Evolutionary conservation across 768 basidiomycete genomes (phyloP).

Genomic region (Rhodocollybia butyracea): DNA sequence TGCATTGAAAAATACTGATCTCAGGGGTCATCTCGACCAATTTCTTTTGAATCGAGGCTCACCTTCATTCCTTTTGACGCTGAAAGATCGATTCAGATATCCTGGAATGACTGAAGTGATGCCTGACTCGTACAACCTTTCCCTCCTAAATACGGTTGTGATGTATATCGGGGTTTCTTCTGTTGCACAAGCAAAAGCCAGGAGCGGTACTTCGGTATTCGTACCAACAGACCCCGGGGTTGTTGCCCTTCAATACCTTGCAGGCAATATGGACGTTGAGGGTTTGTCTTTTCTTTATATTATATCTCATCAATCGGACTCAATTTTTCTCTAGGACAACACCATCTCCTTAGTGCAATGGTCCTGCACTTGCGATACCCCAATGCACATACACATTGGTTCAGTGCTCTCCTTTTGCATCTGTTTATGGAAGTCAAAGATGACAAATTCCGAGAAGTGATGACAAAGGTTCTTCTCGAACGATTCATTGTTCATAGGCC

Average conservation of each 20-base stretch:
- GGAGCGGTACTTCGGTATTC: constrained; percentile 80
- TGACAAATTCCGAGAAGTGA: constrained; percentile 75
- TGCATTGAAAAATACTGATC: constrained; percentile 75
- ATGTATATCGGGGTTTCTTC: constrained; percentile 96
- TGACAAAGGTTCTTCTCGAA: constrained; percentile 89
- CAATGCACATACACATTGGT: constrained; percentile 98
- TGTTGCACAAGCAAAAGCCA: constrained; percentile 83
- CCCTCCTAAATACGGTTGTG: constrained; percentile 90
- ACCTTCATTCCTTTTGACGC: constrained; percentile 66
- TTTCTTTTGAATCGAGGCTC: constrained; percentile 76
- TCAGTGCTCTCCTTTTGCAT: constrained; percentile 85
- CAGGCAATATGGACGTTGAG: constrained; percentile 84
- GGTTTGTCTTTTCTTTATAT: constrained; percentile 45
- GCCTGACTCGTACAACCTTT: constrained; percentile 74
- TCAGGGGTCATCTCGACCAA: constrained; percentile 79
- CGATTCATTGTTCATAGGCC: constrained; percentile 92
- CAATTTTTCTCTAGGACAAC: constrained; percentile 64
- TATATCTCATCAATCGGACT: background rate
- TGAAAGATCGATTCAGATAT: constrained; percentile 73
- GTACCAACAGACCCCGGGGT: constrained; percentile 82
- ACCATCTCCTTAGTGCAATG: constrained; percentile 90
- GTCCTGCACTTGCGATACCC: constrained; percentile 96
- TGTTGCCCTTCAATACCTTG: constrained; percentile 77
- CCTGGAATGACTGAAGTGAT: constrained; percentile 42
- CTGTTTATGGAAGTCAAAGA: constrained; percentile 80